Conservation (phyloP, 768 basidiomycete genomes). For the Leccinum disarticulatum region DNA sequence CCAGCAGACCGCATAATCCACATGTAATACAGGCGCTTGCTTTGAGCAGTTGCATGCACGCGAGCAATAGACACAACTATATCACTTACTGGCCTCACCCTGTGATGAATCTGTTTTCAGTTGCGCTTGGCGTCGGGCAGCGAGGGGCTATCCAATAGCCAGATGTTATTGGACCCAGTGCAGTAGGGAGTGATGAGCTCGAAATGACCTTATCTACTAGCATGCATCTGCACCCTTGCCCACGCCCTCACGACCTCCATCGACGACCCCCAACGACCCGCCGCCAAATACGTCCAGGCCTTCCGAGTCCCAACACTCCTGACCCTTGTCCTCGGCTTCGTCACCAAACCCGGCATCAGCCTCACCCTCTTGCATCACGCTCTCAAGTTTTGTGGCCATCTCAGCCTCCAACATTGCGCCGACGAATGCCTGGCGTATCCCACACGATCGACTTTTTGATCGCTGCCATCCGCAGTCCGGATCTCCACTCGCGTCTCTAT, state of each 20-base stretch:
- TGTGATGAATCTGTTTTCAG: no score
- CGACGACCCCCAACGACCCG: constrained; percentile 38
- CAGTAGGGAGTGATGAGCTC: no score
- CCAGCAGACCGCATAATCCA: no score
- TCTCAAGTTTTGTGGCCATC: constrained; percentile 43
- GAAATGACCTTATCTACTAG: no score
- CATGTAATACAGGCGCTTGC: no score
- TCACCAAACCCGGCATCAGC: constrained; percentile 44
- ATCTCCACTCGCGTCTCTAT: constrained; percentile 50
- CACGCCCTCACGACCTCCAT: constrained; percentile 51
- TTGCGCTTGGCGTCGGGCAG: no score
- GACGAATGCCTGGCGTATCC: constrained; percentile 45
- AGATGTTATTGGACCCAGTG: no score
- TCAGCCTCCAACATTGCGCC: constrained; percentile 45
- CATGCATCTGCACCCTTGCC: constrained; percentile 50
- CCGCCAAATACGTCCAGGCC: constrained; percentile 37
- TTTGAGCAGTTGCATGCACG: no score
- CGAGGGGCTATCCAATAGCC: no score
- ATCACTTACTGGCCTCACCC: no score
- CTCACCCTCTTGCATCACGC: constrained; percentile 52
- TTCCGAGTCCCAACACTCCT: constrained; percentile 47
- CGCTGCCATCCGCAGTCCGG: constrained; percentile 53
- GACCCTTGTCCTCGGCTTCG: constrained; percentile 40
- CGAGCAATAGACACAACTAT: no score
- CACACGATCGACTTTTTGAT: constrained; percentile 49